Base-by-base conservation (phyloP, 176 grass and related monocot species). In the Zoysia pacifica region DNA sequence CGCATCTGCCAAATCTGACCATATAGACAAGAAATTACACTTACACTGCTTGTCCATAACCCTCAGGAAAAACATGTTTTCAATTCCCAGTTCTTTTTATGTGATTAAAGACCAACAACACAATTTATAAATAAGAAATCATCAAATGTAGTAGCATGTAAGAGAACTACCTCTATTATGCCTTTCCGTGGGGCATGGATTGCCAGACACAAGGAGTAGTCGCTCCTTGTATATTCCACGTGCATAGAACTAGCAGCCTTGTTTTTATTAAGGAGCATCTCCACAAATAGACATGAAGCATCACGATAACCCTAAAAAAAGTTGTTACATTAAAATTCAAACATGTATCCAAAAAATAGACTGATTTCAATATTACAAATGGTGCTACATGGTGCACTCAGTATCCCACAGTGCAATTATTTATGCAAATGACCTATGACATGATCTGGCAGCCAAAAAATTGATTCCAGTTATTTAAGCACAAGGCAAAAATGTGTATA, bases 1-100 rank as follows among this genome's bases (percentile, higher is more conserved):
- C 95, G 84, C 95, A 98, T 98, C 86, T 98, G 90, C 95, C 95
- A 98, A 82, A 98, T 79, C 95, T 98, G 69, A 67, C 56, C 51
- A 36, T 10, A 50, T 78, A 1, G 20, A n/a, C 55, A 73, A n/a
- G 5, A 44, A 44, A 68, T 54, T 42, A 74, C 7, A 35, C 1
- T 18, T 72, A 63, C 18, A 68, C 35, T 44, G 7, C 13, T 39
- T 63, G 64, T 18, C 14, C 45, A 6, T 40, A 12, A 76, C 12
- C 55, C n/a, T 62, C 28, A 11, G 59, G 18, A 76, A 9, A 76
- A 76, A 77, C 14, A 39, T 46, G 56, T 64, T 39, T 38, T 64
- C 6, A 18, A 64, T 49, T 9, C 45, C 11, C 3, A 16, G 10
- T 39, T 38, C 62, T 7, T 38, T 28, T 44, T 41, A 10, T 64